Base-by-base conservation (phyloP, 2,329 filamentous ascomycete genomes). In the Ilyonectria robusta region DNA sequence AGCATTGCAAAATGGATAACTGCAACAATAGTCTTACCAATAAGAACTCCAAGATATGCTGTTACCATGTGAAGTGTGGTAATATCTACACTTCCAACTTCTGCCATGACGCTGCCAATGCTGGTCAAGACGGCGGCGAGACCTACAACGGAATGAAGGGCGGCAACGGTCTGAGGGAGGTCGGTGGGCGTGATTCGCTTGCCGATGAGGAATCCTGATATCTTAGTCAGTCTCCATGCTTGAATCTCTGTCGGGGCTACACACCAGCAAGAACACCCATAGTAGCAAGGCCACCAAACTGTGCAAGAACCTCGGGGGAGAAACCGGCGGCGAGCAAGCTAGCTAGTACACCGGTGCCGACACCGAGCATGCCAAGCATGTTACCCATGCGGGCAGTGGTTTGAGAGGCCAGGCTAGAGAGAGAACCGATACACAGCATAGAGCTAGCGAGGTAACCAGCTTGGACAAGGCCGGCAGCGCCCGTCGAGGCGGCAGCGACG, bases 101-200 rank as follows among this genome's bases (percentile, higher is more conserved):
- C 87, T 17, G 89, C 89, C 86, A 97, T 90, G 19, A 97, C 93
- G 70, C 93, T 95, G 55, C 94, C 94, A 69, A 96, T 93, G 74
- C 93, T 96, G 2, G 94, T 97, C 73, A 97, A 80, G 0, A 97
- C 94, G 10, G 94, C 94, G 11, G 94, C 94, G 1, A 97, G 86
- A 79, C 94, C 94, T 35, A 97, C 94, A 8, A 97, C 94, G 0
- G 94, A 97, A 81, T 97, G 94, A 33, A 97, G 84, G 0, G 94
- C 94, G 21, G 94, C 94, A 2, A 97, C 94, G 0, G 94, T 97
- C 78, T 97, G 94, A 0, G 94, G 94, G 2, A 97, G 88, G 61
- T 94, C 93, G 0, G 94, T 97, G 0, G 94, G 93, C 0, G 94
- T 97, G 71, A 97, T 97, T 13, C 94, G 89, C 74, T 94, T 92